Percentiles rank a stretch among this genome's conserved stretches.
Conservation (phyloP, 768 basidiomycete species). For the Lentinula guzmanii region DNA sequence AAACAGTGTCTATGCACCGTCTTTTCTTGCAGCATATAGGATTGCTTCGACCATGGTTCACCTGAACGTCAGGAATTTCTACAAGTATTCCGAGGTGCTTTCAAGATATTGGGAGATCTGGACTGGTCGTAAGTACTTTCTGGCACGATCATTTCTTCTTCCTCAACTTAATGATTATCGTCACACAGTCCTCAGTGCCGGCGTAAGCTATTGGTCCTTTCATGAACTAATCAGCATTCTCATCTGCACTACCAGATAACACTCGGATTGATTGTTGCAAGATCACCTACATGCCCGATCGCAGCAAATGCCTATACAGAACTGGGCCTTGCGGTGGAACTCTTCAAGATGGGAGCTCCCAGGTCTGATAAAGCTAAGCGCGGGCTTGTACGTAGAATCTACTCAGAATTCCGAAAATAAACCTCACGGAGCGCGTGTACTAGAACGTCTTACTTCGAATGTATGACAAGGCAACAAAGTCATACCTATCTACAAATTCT, state of each 20-base stretch:
- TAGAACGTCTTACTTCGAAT: not conserved
- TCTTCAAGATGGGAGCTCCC: not conserved
- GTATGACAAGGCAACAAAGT: not conserved
- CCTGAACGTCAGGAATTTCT: not conserved
- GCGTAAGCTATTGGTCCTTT: not conserved
- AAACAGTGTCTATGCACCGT: slow-evolving; percentile 38
- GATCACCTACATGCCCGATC: not conserved
- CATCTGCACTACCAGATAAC: not conserved
- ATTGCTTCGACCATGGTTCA: slow-evolving; percentile 25
- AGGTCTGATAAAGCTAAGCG: not conserved
- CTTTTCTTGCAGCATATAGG: slow-evolving; percentile 40
- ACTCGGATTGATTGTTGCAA: not conserved
- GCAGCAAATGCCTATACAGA: not conserved
- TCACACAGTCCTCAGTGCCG: not conserved
- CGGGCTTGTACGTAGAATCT: not conserved
- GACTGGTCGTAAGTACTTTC: not conserved
- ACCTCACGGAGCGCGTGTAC: not conserved
- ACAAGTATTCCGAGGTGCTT: not conserved
- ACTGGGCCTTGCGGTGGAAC: not conserved
- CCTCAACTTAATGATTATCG: not conserved
- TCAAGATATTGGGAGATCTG: not conserved
- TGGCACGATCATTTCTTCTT: not conserved
- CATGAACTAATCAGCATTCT: not conserved
- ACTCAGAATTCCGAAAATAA: not conserved
- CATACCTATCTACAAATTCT: not conserved